phyloP scores from a whole-genome alignment of 148 eudicot genomes.

The Fagopyrum homotropicum region DNA sequence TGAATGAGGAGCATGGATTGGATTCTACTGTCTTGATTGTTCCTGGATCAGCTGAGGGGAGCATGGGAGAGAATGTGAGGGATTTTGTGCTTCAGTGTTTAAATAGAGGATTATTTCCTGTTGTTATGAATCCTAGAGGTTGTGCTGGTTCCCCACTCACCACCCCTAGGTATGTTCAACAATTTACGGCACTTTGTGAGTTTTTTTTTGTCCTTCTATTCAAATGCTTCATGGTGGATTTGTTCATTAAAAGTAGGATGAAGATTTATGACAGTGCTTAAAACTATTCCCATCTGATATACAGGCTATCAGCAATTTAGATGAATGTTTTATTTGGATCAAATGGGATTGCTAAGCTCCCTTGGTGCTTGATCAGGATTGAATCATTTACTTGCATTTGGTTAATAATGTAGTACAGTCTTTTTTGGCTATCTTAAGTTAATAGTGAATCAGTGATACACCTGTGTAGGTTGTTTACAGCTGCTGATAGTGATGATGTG shows the following conservation, averaged over 20 bases:
- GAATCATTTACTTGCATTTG: not conserved
- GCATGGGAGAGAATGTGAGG: constrained; percentile 44
- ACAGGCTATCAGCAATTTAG: no score
- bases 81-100: constrained; percentile 56
- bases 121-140: constrained; percentile 92
- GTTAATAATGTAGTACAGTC: not conserved
- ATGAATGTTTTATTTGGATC: no score
- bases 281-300: no score
- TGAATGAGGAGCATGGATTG: constrained; percentile 66
- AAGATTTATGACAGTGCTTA: not conserved
- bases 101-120: constrained; percentile 72
- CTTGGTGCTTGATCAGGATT: not conserved
- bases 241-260: no score
- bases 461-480: constrained; percentile 84
- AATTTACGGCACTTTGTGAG: not conserved
- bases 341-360: no score
- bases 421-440: not conserved
- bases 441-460: not conserved
- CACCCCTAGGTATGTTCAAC: constrained; percentile 52
- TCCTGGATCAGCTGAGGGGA: constrained; percentile 73
- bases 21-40: constrained; percentile 73
- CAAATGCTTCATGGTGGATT: not conserved
- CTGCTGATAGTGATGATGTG: constrained; percentile 98
- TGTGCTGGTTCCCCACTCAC: constrained; percentile 91
- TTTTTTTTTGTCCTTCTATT: not conserved